These are phyloP conservation scores for Stellera chamaejasme DNA, from an alignment of 345 rosid genomes.

Conservation along the genomic window DNA sequence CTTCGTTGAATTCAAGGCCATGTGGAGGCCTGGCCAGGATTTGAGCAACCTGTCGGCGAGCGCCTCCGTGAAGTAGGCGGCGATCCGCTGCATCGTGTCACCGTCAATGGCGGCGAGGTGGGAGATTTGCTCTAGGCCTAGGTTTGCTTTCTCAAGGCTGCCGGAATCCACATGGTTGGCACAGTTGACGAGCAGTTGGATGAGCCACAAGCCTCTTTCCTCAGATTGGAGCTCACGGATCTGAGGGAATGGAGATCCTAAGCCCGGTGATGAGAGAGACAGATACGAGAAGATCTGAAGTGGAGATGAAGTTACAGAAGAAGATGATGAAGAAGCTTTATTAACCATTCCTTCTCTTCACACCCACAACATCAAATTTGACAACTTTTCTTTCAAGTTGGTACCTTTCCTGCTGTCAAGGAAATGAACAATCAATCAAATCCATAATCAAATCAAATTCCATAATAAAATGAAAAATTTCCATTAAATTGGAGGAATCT, in stretches of 20 bases:
- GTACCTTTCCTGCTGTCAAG: conserved; percentile 6
- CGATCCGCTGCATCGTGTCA: conserved; percentile 65
- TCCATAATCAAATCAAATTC: not conserved
- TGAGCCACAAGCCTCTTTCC: conserved; percentile 57
- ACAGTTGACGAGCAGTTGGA: conserved; percentile 47
- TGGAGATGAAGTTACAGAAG: conserved; percentile 44
- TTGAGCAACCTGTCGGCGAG: conserved; percentile 59
- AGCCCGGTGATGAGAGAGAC: conserved; percentile 54
- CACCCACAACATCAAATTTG: not conserved
- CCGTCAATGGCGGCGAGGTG: conserved; percentile 64
- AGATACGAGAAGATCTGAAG: conserved; percentile 48
- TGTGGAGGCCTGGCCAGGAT: conserved; percentile 65
- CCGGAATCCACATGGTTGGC: conserved; percentile 59
- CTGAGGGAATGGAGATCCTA: conserved; percentile 56
- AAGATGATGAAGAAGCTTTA: conserved; percentile 49
- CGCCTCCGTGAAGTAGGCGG: conserved; percentile 68
- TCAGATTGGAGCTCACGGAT: conserved; percentile 50
- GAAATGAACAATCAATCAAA: not conserved
- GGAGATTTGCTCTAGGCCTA: conserved; percentile 53
- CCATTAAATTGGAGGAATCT: not conserved
- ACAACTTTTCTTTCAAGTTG: not conserved
- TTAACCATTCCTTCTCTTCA: conserved; percentile 42
- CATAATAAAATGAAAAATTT: not conserved
- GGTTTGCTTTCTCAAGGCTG: conserved; percentile 55
- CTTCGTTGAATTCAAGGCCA: conserved; percentile 59